These are phyloP conservation scores for Saccharomyces hybrid DNA, from an alignment of 1,139 yeast species.

Conservation along the genomic window DNA sequence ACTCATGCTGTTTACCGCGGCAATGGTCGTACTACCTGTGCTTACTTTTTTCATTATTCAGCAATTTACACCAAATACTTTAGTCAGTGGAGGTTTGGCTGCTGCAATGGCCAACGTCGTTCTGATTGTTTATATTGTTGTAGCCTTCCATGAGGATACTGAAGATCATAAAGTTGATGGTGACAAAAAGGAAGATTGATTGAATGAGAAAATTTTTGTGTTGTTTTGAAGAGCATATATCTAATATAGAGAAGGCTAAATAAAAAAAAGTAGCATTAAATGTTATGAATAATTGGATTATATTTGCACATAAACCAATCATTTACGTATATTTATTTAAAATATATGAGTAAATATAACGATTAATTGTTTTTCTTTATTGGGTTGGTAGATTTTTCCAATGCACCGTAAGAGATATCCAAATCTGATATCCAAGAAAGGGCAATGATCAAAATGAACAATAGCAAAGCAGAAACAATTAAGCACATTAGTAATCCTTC, in stretches of 20 bases:
- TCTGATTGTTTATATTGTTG: constrained; percentile 74
- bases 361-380: constrained; percentile 49
- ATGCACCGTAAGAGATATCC: constrained; percentile 60
- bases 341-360: constrained; percentile 5
- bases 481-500: constrained; percentile 59
- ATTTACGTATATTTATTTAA: not conserved
- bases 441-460: constrained; percentile 46
- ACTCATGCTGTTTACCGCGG: constrained; percentile 76
- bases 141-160: constrained; percentile 80
- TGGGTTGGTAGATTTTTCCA: constrained; percentile 58
- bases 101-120: constrained; percentile 85
- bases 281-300: not conserved
- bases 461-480: constrained; percentile 48
- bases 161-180: constrained; percentile 34
- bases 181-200: constrained; percentile 16
- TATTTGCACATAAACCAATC: constrained; percentile 7
- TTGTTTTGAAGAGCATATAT: not conserved
- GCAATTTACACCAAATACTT: constrained; percentile 47
- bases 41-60: constrained; percentile 62
- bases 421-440: constrained; percentile 54
- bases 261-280: not conserved
- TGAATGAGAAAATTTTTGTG: not conserved
- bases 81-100: constrained; percentile 82
- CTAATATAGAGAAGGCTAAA: not conserved
- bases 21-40: constrained; percentile 80